Percentiles rank a stretch among this genome's conserved stretches.
These are phyloP conservation scores for Penicillium cataractarum DNA, from an alignment of 495 filamentous ascomycete genomes.

Conservation along the genomic window DNA sequence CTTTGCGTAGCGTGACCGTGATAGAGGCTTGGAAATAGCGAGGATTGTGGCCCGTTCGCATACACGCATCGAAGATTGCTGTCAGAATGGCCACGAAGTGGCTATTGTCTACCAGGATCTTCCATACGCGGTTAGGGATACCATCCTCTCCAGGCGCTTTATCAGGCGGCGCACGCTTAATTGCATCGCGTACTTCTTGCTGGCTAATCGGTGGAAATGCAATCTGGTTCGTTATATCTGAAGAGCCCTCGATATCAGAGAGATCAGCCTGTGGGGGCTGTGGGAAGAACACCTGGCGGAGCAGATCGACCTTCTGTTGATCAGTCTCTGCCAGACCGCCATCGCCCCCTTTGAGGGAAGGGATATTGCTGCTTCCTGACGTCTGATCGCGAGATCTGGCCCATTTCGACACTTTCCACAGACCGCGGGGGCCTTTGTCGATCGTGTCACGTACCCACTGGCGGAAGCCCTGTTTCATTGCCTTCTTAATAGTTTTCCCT, in stretches of 20 bases:
- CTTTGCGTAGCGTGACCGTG: not conserved
- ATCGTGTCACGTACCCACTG: not conserved
- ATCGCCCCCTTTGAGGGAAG: not conserved
- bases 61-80: not conserved
- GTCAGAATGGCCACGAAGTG: not conserved
- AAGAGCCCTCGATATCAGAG: not conserved
- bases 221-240: not conserved
- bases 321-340: not conserved
- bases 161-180: not conserved
- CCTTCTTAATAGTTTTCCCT: not conserved
- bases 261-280: not conserved
- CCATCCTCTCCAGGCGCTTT: not conserved
- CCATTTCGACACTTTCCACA: not conserved
- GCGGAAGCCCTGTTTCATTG: not conserved
- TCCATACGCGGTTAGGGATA: not conserved
- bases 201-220: not conserved
- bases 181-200: not conserved
- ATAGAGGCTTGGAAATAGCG: not conserved
- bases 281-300: not conserved
- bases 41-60: not conserved
- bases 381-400: not conserved
- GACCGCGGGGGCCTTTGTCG: not conserved
- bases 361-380: not conserved
- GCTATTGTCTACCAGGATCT: not conserved
- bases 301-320: not conserved